A percentile compares a stretch with the other conserved stretches of the same genome.
Conservation (phyloP, 495 filamentous ascomycete genomes). For the Aspergillus mulundensis region DNA sequence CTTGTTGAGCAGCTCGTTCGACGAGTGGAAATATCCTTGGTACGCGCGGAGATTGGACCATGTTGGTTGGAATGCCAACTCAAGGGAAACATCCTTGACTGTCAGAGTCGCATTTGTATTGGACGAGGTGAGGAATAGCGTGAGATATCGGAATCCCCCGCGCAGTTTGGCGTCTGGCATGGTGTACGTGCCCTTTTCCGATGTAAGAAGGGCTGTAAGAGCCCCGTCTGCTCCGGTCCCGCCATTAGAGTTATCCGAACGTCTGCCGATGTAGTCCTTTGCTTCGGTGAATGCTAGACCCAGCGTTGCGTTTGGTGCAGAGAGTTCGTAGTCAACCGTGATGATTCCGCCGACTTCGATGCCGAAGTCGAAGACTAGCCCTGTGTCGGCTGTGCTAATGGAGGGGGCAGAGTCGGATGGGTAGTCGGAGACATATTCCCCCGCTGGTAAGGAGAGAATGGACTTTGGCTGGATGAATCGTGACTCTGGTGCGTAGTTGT, state of each 20-base stretch:
- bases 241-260: slow-evolving; percentile 57
- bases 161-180: slow-evolving; percentile 53
- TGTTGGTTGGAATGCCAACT: slow-evolving; percentile 58
- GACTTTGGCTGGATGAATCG: slow-evolving; percentile 48
- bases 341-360: slow-evolving; percentile 56
- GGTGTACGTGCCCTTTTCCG: slow-evolving; percentile 41
- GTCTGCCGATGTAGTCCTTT: slow-evolving; percentile 57
- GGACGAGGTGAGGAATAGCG: slow-evolving; percentile 45
- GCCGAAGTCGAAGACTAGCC: slow-evolving; percentile 55
- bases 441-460: slow-evolving; percentile 37
- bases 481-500: slow-evolving; percentile 56
- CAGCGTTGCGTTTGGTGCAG: slow-evolving; percentile 39
- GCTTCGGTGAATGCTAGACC: slow-evolving; percentile 61
- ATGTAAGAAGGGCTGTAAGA: slow-evolving; percentile 43
- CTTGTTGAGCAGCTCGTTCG: slow-evolving; percentile 51
- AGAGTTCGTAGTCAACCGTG: slow-evolving; percentile 44
- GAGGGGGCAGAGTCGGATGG: slow-evolving; percentile 29
- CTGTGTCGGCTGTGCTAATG: slow-evolving; percentile 39
- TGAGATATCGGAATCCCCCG: slow-evolving; percentile 60
- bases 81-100: slow-evolving; percentile 29
- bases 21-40: slow-evolving; percentile 56
- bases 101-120: slow-evolving; percentile 26
- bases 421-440: slow-evolving; percentile 24
- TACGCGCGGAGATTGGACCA: slow-evolving; percentile 52
- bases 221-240: slow-evolving; percentile 47